These are phyloP conservation scores for Fusarium sororula DNA, from an alignment of 2,329 filamentous ascomycete species.

Conservation along the genomic window DNA sequence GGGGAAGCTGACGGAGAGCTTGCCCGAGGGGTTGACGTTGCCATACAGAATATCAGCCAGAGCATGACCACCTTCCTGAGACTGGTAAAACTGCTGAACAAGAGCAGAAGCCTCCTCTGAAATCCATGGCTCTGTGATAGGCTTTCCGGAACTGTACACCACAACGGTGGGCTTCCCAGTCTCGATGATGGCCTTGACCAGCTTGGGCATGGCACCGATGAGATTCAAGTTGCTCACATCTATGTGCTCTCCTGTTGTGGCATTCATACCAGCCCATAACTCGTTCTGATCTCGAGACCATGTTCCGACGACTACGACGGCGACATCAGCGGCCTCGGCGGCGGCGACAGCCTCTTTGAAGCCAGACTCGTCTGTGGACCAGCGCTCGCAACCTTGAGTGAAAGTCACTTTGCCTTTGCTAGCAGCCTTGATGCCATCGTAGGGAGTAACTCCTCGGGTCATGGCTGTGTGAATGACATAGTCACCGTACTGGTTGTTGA, in stretches of 20 bases:
- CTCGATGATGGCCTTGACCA: conserved; percentile 73
- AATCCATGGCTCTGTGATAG: conserved; percentile 78
- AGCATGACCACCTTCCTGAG: conserved; percentile 72
- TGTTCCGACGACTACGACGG: conserved; percentile 77
- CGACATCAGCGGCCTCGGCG: conserved; percentile 73
- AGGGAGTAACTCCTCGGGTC: conserved; percentile 72
- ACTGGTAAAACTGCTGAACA: conserved; percentile 79
- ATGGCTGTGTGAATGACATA: conserved; percentile 74
- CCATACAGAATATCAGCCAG: conserved; percentile 74
- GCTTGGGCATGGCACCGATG: conserved; percentile 73
- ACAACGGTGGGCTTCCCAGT: conserved; percentile 75
- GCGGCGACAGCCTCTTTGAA: conserved; percentile 73
- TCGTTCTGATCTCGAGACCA: conserved; percentile 79
- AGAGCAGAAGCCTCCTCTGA: conserved; percentile 70
- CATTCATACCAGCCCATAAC: conserved; percentile 75
- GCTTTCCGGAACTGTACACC: conserved; percentile 75
- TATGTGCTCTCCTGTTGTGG: conserved; percentile 79
- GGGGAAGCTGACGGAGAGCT: conserved; percentile 73
- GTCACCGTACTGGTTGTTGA: conserved; percentile 66
- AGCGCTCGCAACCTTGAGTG: conserved; percentile 75
- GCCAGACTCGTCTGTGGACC: conserved; percentile 75
- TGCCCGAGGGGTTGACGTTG: conserved; percentile 71
- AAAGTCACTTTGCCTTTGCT: conserved; percentile 70
- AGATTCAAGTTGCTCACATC: conserved; percentile 71
- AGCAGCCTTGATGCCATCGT: conserved; percentile 72